Evolutionary conservation across 495 filamentous ascomycete species (phyloP).

Genomic region (Durotheca rogersii): DNA sequence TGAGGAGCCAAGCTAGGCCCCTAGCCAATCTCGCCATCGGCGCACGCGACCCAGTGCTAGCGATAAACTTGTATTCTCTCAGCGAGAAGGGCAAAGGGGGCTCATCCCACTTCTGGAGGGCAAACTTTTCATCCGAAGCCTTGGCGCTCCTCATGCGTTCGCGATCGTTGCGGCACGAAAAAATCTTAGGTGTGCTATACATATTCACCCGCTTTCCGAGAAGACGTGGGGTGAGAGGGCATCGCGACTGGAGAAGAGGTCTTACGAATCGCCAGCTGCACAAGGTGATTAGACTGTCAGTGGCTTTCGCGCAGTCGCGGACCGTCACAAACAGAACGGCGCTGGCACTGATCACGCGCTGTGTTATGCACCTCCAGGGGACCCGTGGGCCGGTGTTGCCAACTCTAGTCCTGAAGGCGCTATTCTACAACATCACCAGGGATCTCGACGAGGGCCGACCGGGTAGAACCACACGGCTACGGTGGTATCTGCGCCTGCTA

Average conservation of each 20-base stretch:
- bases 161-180: constrained; percentile 5
- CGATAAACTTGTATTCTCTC: constrained; percentile 25
- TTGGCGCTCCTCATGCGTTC: constrained; percentile 13
- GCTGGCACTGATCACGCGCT: constrained; percentile 42
- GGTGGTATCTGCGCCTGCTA: constrained; percentile 42
- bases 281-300: constrained; percentile 15
- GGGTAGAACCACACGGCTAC: constrained; percentile 39
- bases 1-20: background rate
- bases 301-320: constrained; percentile 36
- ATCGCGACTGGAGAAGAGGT: no score
- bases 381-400: constrained; percentile 26
- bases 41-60: constrained; percentile 15
- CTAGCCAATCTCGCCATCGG: constrained; percentile 23
- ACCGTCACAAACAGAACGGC: constrained; percentile 38
- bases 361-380: constrained; percentile 36
- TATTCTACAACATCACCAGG: constrained; percentile 42
- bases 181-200: constrained; percentile 9
- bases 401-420: constrained; percentile 29
- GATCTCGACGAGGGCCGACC: constrained; percentile 39
- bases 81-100: constrained; percentile 16
- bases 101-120: constrained; percentile 11
- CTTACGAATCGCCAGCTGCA: background rate
- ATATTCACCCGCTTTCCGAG: background rate
- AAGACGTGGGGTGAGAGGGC: no score
- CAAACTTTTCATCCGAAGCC: constrained; percentile 9